phyloP scores from a whole-genome alignment of 2,329 filamentous ascomycete genomes.

The Colletotrichum abscissum region DNA sequence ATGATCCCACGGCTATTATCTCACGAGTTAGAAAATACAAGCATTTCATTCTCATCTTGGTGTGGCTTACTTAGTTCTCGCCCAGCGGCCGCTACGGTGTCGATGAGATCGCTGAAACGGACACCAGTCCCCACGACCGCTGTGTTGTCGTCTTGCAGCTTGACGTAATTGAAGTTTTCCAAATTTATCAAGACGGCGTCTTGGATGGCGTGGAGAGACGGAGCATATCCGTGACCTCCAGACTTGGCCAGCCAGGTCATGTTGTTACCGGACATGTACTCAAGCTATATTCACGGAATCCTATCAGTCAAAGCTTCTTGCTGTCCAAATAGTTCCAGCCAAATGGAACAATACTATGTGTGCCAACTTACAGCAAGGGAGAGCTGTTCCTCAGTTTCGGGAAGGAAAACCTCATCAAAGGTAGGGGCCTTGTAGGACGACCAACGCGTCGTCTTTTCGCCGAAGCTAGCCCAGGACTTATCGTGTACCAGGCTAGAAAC shows the following conservation, averaged over 20 bases:
- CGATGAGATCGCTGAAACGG: not conserved
- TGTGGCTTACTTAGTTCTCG: too few species aligned
- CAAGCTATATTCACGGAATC: not conserved
- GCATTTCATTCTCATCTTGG: too few species aligned
- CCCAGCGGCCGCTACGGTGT: not conserved
- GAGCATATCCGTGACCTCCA: not conserved
- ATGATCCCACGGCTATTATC: too few species aligned
- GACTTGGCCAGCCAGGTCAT: not conserved
- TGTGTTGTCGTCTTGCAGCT: not conserved
- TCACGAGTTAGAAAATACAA: too few species aligned
- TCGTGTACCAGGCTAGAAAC: not conserved
- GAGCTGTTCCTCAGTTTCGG: not conserved
- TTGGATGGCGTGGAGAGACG: not conserved
- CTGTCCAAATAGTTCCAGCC: too few species aligned
- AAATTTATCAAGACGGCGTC: not conserved
- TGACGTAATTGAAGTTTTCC: not conserved
- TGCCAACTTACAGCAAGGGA: not conserved
- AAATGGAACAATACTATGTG: not conserved
- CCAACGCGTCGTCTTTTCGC: constrained; percentile 2
- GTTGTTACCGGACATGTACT: not conserved
- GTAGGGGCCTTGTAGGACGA: not conserved
- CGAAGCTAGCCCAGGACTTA: not conserved
- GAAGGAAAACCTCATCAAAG: constrained; percentile 7
- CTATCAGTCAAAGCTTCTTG: too few species aligned
- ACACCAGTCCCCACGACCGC: not conserved